phyloP scores from a whole-genome alignment of 257 asterid genomes.

The Solanum clarkiae region DNA sequence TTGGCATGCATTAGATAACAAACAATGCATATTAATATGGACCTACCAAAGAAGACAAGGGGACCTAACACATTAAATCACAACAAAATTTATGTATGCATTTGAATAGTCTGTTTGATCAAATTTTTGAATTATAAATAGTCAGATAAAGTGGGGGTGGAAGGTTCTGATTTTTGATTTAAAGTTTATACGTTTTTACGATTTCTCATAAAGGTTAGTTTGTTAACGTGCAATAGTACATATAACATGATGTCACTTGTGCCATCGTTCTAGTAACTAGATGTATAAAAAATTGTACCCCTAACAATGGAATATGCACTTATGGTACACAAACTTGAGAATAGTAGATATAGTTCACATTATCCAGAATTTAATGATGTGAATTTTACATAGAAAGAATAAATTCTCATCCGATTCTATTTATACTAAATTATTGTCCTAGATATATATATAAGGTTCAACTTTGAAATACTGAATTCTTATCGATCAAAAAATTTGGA shows the following conservation, averaged over 20 bases:
- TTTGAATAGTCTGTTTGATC: background rate
- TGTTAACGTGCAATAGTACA: background rate
- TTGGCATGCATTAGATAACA: background rate
- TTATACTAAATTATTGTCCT: background rate
- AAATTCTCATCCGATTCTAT: background rate
- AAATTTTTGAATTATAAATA: background rate
- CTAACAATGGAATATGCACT: background rate
- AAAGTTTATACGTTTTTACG: too few species aligned
- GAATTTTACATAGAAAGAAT: background rate
- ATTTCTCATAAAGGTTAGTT: background rate
- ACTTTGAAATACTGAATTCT: too few species aligned
- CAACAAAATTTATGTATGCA: background rate
- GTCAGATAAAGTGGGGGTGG: background rate
- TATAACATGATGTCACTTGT: conserved; percentile 11
- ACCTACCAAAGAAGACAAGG: background rate
- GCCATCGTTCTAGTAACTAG: background rate
- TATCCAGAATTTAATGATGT: background rate
- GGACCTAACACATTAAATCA: background rate
- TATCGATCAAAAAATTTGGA: too few species aligned
- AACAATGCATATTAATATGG: background rate
- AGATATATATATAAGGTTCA: background rate
- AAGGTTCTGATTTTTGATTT: too few species aligned
- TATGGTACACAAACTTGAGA: background rate
- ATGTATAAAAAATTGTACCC: background rate
- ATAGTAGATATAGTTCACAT: background rate